Evolutionary conservation across 2,329 filamentous ascomycete genomes (phyloP).

Genomic region (Saccharata proteae): DNA sequence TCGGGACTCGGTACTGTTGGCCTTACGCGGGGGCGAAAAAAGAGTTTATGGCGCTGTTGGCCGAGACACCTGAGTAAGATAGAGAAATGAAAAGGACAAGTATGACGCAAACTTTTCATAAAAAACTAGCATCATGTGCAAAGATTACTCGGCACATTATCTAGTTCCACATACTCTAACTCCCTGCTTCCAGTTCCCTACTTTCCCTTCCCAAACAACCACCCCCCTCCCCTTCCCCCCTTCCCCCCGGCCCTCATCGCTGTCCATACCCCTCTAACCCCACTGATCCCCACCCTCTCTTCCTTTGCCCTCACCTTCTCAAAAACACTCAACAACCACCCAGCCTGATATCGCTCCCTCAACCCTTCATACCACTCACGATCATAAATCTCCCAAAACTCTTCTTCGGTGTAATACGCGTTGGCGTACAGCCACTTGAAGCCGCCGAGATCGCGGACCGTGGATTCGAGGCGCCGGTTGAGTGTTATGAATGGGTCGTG

Average conservation of each 20-base stretch:
- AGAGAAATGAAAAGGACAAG: too few relatives aligned
- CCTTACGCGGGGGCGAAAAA: too few relatives aligned
- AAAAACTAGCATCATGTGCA: too few relatives aligned
- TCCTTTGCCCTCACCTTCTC: constrained; percentile 7
- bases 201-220: constrained; percentile 1
- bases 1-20: too few relatives aligned
- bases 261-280: constrained; percentile 3
- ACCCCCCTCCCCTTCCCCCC: neutral
- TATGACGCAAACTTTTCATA: too few relatives aligned
- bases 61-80: too few relatives aligned
- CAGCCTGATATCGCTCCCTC: constrained; percentile 49
- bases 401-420: constrained; percentile 63
- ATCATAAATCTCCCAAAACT: constrained; percentile 57
- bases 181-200: too few relatives aligned
- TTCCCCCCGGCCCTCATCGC: too few relatives aligned
- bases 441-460: constrained; percentile 57
- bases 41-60: too few relatives aligned
- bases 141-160: too few relatives aligned
- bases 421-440: constrained; percentile 85
- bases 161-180: too few relatives aligned
- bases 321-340: constrained; percentile 2
- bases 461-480: constrained; percentile 60
- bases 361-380: constrained; percentile 49
- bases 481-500: constrained; percentile 49
- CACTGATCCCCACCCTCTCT: constrained; percentile 3